Conservation (phyloP, 768 basidiomycete species). For the Myochromella boudieri region DNA sequence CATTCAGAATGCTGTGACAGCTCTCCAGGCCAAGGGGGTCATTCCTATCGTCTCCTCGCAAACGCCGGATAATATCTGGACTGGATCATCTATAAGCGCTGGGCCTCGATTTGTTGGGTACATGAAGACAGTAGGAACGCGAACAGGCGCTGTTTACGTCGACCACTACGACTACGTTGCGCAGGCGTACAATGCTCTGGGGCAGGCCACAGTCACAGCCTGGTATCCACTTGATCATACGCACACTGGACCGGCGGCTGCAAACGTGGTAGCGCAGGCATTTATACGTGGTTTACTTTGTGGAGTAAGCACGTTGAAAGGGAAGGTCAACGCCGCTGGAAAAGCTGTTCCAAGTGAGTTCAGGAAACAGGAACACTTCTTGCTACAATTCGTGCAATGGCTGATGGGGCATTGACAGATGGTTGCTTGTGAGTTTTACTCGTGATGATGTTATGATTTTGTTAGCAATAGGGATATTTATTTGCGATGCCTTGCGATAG, state of each 20-base stretch:
- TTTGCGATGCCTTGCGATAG: no score
- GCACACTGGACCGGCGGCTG: constrained; percentile 43
- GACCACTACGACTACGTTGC: constrained; percentile 48
- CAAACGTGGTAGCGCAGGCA: constrained; percentile 45
- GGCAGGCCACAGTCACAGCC: constrained; percentile 34
- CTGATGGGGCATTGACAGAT: constrained; percentile 11
- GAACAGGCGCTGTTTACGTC: constrained; percentile 39
- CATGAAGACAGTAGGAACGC: constrained; percentile 35
- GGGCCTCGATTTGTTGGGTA: constrained; percentile 45
- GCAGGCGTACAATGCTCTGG: constrained; percentile 38
- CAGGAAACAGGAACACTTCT: no score
- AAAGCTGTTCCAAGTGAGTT: constrained; percentile 27
- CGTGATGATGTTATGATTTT: no score
- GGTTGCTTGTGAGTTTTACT: background rate
- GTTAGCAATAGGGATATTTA: no score
- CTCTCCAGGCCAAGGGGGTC: constrained; percentile 44
- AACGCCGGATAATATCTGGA: constrained; percentile 47
- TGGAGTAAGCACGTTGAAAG: constrained; percentile 31
- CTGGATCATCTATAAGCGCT: constrained; percentile 31
- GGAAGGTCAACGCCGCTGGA: constrained; percentile 35
- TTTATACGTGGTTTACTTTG: constrained; percentile 48
- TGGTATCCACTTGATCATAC: constrained; percentile 49
- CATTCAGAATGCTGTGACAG: constrained; percentile 41
- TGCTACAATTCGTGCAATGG: no score
- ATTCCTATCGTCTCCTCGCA: constrained; percentile 47